Percentiles rank a stretch among this genome's conserved stretches.
These are phyloP conservation scores for Lipomyces yamadae DNA, from an alignment of 805 yeast genomes.

Conservation along the genomic window DNA sequence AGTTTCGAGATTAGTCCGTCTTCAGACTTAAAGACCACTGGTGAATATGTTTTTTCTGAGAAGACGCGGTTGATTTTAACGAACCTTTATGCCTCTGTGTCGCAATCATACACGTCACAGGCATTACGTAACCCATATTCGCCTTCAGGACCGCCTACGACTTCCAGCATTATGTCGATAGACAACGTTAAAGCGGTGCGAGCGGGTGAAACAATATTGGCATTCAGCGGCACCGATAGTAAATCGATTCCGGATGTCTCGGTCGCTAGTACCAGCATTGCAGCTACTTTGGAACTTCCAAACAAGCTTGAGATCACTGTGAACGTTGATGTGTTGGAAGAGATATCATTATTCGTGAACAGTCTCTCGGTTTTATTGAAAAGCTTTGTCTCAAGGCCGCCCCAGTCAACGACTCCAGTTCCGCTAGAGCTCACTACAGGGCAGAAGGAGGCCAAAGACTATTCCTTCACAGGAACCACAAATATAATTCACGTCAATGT, in stretches of 20 bases:
- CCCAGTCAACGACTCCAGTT: slow-evolving; percentile 1
- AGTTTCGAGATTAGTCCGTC: slow-evolving; percentile 21
- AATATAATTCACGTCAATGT: slow-evolving; percentile 7
- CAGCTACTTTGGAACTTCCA: slow-evolving; percentile 15
- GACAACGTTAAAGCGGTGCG: slow-evolving; percentile 22
- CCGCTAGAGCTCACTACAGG: not conserved
- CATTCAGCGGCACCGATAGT: slow-evolving; percentile 7
- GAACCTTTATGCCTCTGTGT: slow-evolving; percentile 19
- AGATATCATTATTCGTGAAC: slow-evolving; percentile 5
- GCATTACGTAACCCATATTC: slow-evolving; percentile 22
- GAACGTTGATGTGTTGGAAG: slow-evolving; percentile 16
- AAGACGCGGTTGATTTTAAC: slow-evolving; percentile 11
- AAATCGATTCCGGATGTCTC: slow-evolving; percentile 22
- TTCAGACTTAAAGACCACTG: slow-evolving; percentile 15
- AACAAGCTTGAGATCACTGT: slow-evolving; percentile 16
- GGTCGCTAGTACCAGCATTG: slow-evolving; percentile 1
- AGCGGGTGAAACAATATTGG: slow-evolving; percentile 15
- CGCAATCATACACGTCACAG: slow-evolving; percentile 25
- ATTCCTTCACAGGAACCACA: slow-evolving; percentile 12
- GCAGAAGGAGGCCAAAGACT: not conserved
- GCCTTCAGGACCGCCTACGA: slow-evolving; percentile 14
- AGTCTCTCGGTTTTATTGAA: slow-evolving; percentile 11
- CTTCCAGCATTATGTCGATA: slow-evolving; percentile 13
- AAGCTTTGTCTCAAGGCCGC: not conserved
- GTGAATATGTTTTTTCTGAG: slow-evolving; percentile 12